A percentile compares a stretch with the other conserved stretches of the same genome.
Conservation (phyloP, 805 yeast genomes). For the Lachancea cidri region DNA sequence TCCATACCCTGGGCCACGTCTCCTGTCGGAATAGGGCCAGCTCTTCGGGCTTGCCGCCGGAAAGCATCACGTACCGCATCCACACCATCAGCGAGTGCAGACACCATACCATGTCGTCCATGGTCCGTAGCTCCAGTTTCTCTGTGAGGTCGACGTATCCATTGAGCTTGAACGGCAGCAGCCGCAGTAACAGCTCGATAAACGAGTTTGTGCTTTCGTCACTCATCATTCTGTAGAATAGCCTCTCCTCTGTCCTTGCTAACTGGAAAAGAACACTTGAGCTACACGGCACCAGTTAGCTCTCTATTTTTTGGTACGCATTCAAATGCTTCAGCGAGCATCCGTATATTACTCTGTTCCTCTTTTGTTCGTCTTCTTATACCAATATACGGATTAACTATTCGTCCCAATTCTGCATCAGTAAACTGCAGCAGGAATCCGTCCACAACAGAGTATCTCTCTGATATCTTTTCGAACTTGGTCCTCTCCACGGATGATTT, state of each 20-base stretch:
- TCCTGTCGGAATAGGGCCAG: too few relatives aligned
- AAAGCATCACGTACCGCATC: background rate
- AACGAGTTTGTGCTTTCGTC: background rate
- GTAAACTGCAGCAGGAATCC: background rate
- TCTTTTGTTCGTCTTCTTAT: background rate
- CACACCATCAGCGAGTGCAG: background rate
- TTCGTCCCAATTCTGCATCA: background rate
- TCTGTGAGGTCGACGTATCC: background rate
- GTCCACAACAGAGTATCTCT: background rate
- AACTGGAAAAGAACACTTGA: background rate
- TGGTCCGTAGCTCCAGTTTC: background rate
- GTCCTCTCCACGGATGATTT: too few relatives aligned
- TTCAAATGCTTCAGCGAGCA: background rate
- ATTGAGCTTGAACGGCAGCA: background rate
- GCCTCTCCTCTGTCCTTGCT: background rate
- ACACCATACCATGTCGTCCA: background rate
- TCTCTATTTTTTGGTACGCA: background rate
- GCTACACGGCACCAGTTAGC: background rate
- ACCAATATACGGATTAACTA: background rate
- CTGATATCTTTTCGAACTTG: constrained; percentile 1
- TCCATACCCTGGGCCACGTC: background rate
- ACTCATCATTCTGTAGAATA: background rate
- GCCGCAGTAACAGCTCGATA: background rate
- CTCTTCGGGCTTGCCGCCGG: background rate
- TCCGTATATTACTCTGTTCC: background rate